Conservation (phyloP, 306 rosid species). For the Medicago arabica region DNA sequence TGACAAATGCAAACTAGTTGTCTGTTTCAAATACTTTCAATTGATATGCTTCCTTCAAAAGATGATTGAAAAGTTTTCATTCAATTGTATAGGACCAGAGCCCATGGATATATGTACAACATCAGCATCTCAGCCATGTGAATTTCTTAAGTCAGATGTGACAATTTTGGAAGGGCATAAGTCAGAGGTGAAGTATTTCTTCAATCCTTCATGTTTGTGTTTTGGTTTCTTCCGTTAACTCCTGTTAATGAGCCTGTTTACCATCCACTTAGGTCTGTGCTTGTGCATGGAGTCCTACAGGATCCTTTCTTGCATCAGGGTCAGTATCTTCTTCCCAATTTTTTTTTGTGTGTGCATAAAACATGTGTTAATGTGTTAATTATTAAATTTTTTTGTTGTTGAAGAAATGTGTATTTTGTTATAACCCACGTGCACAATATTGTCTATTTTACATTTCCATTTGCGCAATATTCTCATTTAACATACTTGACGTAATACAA, state of each 20-base stretch:
- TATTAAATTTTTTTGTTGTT: too few species aligned
- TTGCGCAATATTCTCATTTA: not conserved
- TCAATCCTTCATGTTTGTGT: conserved; percentile 25
- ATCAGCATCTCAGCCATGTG: conserved; percentile 62
- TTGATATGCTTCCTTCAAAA: conserved; percentile 35
- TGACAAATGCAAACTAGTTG: not conserved
- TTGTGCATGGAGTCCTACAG: conserved; percentile 98
- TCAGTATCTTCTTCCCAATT: conserved; percentile 43
- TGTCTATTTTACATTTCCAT: conserved; percentile 12
- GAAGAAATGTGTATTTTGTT: not conserved
- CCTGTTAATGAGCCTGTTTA: conserved; percentile 40
- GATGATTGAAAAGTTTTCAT: conserved; percentile 26
- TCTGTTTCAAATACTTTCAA: conserved; percentile 14
- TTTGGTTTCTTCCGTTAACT: conserved; percentile 14
- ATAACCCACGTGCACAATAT: not conserved
- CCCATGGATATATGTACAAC: conserved; percentile 84
- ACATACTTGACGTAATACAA: too few species aligned
- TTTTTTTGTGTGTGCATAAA: conserved; percentile 26
- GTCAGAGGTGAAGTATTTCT: conserved; percentile 72
- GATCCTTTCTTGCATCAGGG: conserved; percentile 98
- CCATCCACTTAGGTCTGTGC: conserved; percentile 78
- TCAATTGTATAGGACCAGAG: conserved; percentile 63
- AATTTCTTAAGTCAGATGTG: conserved; percentile 82
- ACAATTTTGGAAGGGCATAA: conserved; percentile 93
- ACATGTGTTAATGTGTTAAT: not conserved